Percentiles rank a stretch among this genome's conserved stretches.
Evolutionary conservation across 495 filamentous ascomycete genomes (phyloP).

Genomic region (Aspergillus egyptiacus): DNA sequence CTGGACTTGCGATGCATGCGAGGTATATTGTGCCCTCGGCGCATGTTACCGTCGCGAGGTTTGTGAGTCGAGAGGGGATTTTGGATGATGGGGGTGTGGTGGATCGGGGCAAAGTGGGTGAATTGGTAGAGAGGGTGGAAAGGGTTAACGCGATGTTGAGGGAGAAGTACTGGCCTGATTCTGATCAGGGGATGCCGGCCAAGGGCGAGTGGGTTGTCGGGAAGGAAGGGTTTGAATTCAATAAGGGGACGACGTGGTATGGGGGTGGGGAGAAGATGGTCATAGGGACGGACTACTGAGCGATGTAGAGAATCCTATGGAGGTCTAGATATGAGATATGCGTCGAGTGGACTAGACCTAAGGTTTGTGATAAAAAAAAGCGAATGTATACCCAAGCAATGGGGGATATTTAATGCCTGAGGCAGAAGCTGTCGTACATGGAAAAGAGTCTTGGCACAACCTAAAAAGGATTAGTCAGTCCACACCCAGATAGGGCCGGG

Average conservation of each 20-base stretch:
- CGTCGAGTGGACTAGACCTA: not conserved
- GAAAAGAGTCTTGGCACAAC: constrained; percentile 16
- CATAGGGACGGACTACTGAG: constrained; percentile 51
- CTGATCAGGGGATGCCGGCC: constrained; percentile 34
- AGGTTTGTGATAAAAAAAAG: no score
- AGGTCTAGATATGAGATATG: no score
- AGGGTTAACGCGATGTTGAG: constrained; percentile 68
- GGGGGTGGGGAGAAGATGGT: constrained; percentile 63
- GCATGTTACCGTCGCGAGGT: constrained; percentile 82
- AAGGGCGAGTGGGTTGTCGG: constrained; percentile 66
- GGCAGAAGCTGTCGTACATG: no score
- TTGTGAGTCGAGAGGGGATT: constrained; percentile 53
- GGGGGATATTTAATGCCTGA: constrained; percentile 3
- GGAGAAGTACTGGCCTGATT: constrained; percentile 56
- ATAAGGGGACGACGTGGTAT: constrained; percentile 74
- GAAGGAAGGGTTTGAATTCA: constrained; percentile 65
- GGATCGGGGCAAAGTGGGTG: constrained; percentile 43
- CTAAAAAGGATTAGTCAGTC: constrained; percentile 28
- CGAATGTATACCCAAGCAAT: not conserved
- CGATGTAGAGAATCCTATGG: not conserved
- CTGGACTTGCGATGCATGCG: constrained; percentile 57
- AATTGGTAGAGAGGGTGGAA: constrained; percentile 63
- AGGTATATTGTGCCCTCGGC: constrained; percentile 83
- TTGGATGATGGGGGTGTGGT: constrained; percentile 17
- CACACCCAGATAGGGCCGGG: constrained; percentile 35